Evolutionary conservation across 2,329 filamentous ascomycete genomes (phyloP), one percentile per base, ranked within the genome.

Genomic region (Penicillium oxalicum): DNA sequence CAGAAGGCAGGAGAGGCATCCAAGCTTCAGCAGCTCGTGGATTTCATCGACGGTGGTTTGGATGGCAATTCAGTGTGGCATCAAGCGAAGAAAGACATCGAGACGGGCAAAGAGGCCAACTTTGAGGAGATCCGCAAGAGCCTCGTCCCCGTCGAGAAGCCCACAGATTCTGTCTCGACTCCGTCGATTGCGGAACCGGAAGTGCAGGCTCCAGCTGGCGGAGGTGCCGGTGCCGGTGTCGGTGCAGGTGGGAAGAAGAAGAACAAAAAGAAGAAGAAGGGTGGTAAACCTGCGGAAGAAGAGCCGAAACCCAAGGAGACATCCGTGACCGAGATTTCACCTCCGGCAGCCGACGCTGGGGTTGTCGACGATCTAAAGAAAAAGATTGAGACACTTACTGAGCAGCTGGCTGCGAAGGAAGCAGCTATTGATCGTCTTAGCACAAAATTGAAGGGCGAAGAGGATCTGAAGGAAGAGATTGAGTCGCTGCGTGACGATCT

Each of bases 211-310:
- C 36, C 27, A 4, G 9, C 13, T 5, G 53, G 53, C 7, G 64
- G 58, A 36, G 48, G 56, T n/a, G 51, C 56, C 24, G 40, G 55
- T 13, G 49, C 49, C 28, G 44, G 59, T 9, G 60, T 57, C 12
- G 62, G 35, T 3, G 64, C 70, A 11, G 68, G 62, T 11, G 68
- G 74, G 9, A 72, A 72, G 50, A 91, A 90, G 71, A 94, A 88
- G 70, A 94, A 90, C 56, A 88, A 88, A 66, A 95, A 91, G 75
- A 95, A 94, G 78, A 87, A 84, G 70, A 91, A 91, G 74, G 82
- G 80, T 13, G 80, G 77, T 29, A 81, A 79, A 54, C 67, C 67
- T 5, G 66, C 69, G 5, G 69, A 74, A 7, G 68, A 71, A n/a
- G 42, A 61, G 11, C 44, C 55, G 9, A 61, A 65, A 53, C 45